phyloP scores from a whole-genome alignment of 2,329 filamentous ascomycete genomes.

The Nothopassalora personata region DNA sequence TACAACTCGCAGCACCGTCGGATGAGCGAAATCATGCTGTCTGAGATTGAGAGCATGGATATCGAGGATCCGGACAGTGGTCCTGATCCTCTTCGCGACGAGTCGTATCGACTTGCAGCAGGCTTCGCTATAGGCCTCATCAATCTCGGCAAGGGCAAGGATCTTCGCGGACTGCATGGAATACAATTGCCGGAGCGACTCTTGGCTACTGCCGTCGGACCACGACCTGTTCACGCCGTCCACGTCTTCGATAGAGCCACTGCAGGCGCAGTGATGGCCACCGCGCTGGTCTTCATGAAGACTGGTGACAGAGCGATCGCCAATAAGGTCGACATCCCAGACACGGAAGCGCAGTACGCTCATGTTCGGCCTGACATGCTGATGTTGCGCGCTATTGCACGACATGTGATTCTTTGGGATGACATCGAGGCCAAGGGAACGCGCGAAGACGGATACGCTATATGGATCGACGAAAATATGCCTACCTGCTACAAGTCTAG shows the following conservation, averaged over 20 bases:
- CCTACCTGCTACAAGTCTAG: constrained; percentile 61
- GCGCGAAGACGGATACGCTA: constrained; percentile 5
- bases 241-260: constrained; percentile 90
- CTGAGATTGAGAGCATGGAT: constrained; percentile 86
- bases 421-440: constrained; percentile 57
- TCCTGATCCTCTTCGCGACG: constrained; percentile 78
- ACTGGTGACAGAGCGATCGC: constrained; percentile 83
- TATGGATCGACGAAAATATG: constrained; percentile 70
- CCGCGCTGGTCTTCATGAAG: constrained; percentile 95
- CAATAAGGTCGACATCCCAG: constrained; percentile 86
- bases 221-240: constrained; percentile 85
- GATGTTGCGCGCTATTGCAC: constrained; percentile 79
- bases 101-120: constrained; percentile 92
- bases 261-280: constrained; percentile 84
- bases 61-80: constrained; percentile 62
- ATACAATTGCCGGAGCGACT: constrained; percentile 90
- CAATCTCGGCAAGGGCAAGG: constrained; percentile 84
- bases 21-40: constrained; percentile 99
- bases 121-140: constrained; percentile 92
- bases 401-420: constrained; percentile 90
- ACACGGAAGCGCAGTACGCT: constrained; percentile 86
- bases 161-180: constrained; percentile 83
- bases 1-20: constrained; percentile 92
- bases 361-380: constrained; percentile 92
- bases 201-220: constrained; percentile 76